Base-by-base conservation (phyloP, 371 early-diverging fungal genomes). In the Nematocida displodere region DNA sequence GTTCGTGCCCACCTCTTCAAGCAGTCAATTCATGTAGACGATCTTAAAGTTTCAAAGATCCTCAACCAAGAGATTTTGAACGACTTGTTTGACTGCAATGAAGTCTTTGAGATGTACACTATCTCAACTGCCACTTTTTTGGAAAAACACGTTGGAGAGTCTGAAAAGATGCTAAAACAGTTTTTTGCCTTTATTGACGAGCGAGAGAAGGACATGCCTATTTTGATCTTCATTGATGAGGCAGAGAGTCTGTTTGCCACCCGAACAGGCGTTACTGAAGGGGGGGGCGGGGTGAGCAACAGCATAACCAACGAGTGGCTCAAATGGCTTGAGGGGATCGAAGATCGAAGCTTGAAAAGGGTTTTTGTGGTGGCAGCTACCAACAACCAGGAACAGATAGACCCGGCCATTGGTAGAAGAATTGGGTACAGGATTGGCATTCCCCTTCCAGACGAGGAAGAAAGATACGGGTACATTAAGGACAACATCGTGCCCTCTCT, bases 181-280 rank as follows among this genome's bases (percentile, higher is more conserved):
- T 58, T 81, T n/a, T 78, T 79, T 64, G 42, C 61, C 8, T 54
- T 47, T 48, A 62, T 79, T 20, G 63, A 67, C 1, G 34, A 37
- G 48, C 50, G 62, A 36, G 66, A 65, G 44, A 68, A 61, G 4
- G 59, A 49, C 20, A 42, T 56, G 22, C 79, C 61, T 2, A 71
- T 56, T 5, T n/a, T 81, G 47, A 58, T 79, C 17, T 76, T 81
- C 40, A 64, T 81, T 42, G 82, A 81, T 56, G 82, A 81, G 47
- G 67, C 66, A 13, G 82, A 81, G 54, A 37, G 71, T 3, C 66
- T 81, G n/a, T 75, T 79, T 40, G 56, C 31, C 2, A 56, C 61
- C 15, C 68, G 82, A 76, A 46, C 44, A 17, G 20, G 15, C 5
- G 17, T 24, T 7, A 20, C n/a, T 2, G 29, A 49, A 3, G 65